A percentile compares a stretch with the other conserved stretches of the same genome.
phyloP scores from a whole-genome alignment of 257 asterid species.

The Lantana camara region DNA sequence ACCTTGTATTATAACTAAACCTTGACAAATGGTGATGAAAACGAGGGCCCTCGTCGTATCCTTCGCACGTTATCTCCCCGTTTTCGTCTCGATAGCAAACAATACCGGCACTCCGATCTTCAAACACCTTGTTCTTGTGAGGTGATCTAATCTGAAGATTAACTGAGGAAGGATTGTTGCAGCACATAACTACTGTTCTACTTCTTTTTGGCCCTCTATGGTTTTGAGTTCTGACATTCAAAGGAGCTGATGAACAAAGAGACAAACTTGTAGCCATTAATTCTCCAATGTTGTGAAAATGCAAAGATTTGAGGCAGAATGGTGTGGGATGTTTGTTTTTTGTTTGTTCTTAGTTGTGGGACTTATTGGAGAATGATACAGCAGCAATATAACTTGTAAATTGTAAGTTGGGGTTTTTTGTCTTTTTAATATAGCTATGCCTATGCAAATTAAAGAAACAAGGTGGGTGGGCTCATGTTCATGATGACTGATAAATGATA shows the following conservation, averaged over 20 bases:
- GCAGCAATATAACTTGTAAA: neutral
- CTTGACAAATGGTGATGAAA: constrained; percentile 30
- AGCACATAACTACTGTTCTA: constrained; percentile 37
- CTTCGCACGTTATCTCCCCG: constrained; percentile 64
- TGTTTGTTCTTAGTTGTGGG: constrained; percentile 6
- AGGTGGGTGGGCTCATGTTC: too few species aligned
- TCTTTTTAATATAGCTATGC: neutral
- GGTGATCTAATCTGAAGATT: constrained; percentile 42
- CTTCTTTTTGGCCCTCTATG: constrained; percentile 19
- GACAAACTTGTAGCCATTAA: constrained; percentile 45
- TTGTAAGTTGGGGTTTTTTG: constrained; percentile 18
- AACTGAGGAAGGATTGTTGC: constrained; percentile 36
- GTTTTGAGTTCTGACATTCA: constrained; percentile 3
- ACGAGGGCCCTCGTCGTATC: constrained; percentile 66
- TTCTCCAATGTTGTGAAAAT: neutral
- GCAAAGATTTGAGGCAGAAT: neutral
- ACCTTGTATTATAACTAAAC: constrained; percentile 32
- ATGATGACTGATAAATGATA: too few species aligned
- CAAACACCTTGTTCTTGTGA: constrained; percentile 48
- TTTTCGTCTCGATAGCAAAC: constrained; percentile 59
- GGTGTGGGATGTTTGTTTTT: neutral
- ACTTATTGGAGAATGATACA: constrained; percentile 14
- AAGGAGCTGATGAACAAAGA: constrained; percentile 30
- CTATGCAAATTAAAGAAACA: too few species aligned
- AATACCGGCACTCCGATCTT: constrained; percentile 51